Base-by-base conservation (phyloP, 306 rosid genomes). In the Casuarina equisetifolia region DNA sequence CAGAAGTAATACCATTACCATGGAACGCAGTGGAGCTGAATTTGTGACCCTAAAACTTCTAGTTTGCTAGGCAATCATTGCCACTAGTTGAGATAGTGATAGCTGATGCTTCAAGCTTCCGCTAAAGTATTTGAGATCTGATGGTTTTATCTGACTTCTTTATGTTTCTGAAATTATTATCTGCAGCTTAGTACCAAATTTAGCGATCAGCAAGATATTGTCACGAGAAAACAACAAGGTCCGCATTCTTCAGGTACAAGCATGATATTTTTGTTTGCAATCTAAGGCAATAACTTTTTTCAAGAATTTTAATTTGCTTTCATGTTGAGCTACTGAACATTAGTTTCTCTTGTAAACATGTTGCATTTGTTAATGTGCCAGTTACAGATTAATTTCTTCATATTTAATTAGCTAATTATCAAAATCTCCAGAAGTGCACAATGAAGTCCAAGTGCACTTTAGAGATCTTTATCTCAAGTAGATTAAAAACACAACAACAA, bases 171-270 rank as follows among this genome's bases (percentile, higher is more conserved):
- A 64, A 75, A 74, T 62, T 52, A 66, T 74, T 69, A 74, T 39
- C 75, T 85, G 83, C 94, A 95, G 98, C 78, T 81, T 95, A 79
- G 98, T 95, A 78, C 98, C 98, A 73, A 90, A 95, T 83, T 86
- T 95, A 78, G 98, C 98, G 70, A 95, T 95, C 80, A 91, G 98
- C 77, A 91, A 84, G 87, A 84, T 95, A 83, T 80, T 95, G 76
- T 92, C 93, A 36, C 90, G 97, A 63, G 98, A 95, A 78, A 95
- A 90, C 89, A 91, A 91, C 82, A 95, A 90, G 85, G 98, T 95
- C 78, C 97, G 97, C 80, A 91, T 95, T 84, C 89, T 95, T 80
- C 98, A 95, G 98, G 98, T 95, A 83, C 59, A 75, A 76, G 19
- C 12, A 46, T 51, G 48, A 72, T 17, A 54, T 52, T 46, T 6